Percentiles rank a stretch among this genome's conserved stretches.
phyloP scores from a whole-genome alignment of 306 rosid genomes.

The Mimosa pudica region DNA sequence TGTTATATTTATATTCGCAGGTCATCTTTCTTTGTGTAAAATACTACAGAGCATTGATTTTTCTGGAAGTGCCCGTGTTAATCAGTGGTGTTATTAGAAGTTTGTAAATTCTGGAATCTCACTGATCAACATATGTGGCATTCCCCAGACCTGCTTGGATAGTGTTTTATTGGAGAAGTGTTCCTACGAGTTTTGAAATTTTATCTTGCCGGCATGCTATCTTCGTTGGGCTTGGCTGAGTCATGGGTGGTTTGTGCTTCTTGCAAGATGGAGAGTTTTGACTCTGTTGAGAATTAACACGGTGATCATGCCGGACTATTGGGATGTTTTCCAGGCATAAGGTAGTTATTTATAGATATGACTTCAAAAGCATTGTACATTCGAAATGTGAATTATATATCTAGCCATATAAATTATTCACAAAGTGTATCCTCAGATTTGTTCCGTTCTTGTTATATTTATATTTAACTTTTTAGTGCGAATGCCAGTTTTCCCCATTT shows the following conservation, averaged over 20 bases:
- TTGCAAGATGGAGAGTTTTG: slow-evolving; percentile 40
- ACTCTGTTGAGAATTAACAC: slow-evolving; percentile 43
- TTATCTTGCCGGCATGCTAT: slow-evolving; percentile 51
- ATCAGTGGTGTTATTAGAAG: slow-evolving; percentile 32
- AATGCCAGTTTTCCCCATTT: slow-evolving; percentile 42
- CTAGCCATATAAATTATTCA: slow-evolving; percentile 58
- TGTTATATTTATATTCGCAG: slow-evolving; percentile 47
- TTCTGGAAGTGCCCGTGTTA: slow-evolving; percentile 42
- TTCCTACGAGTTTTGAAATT: slow-evolving; percentile 57
- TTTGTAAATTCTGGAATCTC: slow-evolving; percentile 51
- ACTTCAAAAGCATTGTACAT: slow-evolving; percentile 69
- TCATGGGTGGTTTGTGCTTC: slow-evolving; percentile 47
- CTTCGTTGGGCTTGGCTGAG: slow-evolving; percentile 43
- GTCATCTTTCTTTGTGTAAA: slow-evolving; percentile 42
- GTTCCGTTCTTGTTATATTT: slow-evolving; percentile 4
- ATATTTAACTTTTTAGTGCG: slow-evolving; percentile 34
- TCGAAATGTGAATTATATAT: slow-evolving; percentile 52
- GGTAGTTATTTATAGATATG: slow-evolving; percentile 47
- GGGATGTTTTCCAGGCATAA: slow-evolving; percentile 42
- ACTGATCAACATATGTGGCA: slow-evolving; percentile 44
- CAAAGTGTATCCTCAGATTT: slow-evolving; percentile 36
- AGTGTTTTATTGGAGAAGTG: slow-evolving; percentile 46
- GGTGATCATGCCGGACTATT: slow-evolving; percentile 35
- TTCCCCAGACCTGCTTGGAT: slow-evolving; percentile 54
- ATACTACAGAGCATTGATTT: slow-evolving; percentile 49